Evolutionary conservation across 225 moss, liverwort and hornwort species (phyloP).

Genomic region (Rhytidiadelphus loreus): DNA sequence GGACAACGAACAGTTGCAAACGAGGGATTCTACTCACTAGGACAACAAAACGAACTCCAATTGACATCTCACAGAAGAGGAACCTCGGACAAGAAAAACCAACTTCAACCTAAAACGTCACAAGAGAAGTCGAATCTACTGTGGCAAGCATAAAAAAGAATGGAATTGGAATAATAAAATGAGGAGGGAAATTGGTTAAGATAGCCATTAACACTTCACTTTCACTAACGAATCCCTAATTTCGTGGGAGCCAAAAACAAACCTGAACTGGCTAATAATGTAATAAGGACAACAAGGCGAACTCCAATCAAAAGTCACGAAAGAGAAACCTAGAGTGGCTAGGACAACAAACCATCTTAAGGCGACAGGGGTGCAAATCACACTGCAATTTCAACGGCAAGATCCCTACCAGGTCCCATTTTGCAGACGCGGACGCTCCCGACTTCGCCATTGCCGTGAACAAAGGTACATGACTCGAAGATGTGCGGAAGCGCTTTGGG

Average conservation of each 20-base stretch:
- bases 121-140: background rate
- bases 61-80: background rate
- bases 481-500: conserved; percentile 8
- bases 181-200: too few species aligned
- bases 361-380: background rate
- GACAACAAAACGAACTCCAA: background rate
- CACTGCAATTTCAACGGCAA: too few species aligned
- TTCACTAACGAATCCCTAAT: background rate
- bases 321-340: background rate
- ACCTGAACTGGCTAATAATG: background rate
- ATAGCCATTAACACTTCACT: background rate
- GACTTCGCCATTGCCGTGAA: conserved; percentile 1
- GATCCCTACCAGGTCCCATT: conserved; percentile 9
- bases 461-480: conserved; percentile 1
- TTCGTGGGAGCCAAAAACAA: background rate
- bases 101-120: background rate
- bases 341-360: too few species aligned
- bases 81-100: background rate
- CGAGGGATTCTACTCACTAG: background rate
- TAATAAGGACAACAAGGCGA: background rate
- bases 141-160: background rate
- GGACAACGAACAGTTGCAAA: background rate
- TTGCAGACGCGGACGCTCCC: conserved; percentile 20
- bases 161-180: background rate
- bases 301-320: background rate